Evolutionary conservation across 2,329 filamentous ascomycete species (phyloP).

Genomic region (Beauveria pseudobassiana): DNA sequence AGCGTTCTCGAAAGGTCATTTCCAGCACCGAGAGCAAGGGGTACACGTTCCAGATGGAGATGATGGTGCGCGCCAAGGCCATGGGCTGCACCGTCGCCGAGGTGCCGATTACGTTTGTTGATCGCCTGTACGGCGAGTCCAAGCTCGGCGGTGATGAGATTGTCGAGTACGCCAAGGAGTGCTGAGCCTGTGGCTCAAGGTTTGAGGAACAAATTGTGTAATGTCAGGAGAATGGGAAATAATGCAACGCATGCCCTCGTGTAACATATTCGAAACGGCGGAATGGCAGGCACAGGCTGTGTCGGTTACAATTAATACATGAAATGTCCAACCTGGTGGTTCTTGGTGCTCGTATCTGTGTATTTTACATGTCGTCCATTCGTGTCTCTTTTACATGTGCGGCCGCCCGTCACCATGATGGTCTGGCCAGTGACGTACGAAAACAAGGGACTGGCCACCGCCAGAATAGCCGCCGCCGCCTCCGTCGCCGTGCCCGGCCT

Average conservation of each 20-base stretch:
- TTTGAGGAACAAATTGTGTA: conserved; percentile 35
- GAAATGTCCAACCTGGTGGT: background rate
- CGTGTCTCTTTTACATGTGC: conserved; percentile 38
- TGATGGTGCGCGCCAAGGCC: conserved; percentile 95
- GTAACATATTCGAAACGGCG: background rate
- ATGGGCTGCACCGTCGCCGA: conserved; percentile 93
- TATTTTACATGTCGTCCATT: background rate
- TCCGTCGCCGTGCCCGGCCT: conserved; percentile 72
- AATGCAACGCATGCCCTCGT: background rate
- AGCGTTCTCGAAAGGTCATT: conserved; percentile 84
- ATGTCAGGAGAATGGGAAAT: background rate
- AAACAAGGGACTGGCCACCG: conserved; percentile 73
- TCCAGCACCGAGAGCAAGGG: conserved; percentile 88
- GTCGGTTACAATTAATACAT: background rate
- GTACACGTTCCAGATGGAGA: conserved; percentile 99
- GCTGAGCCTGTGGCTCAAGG: conserved; percentile 68
- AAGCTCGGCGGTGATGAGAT: conserved; percentile 95
- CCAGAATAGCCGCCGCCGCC: conserved; percentile 70
- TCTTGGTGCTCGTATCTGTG: background rate
- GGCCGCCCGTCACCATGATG: conserved; percentile 75
- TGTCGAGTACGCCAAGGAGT: conserved; percentile 92
- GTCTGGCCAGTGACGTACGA: conserved; percentile 83
- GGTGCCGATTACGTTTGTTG: conserved; percentile 94
- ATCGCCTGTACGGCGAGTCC: conserved; percentile 88
- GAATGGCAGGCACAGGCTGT: background rate